Base-by-base conservation (phyloP, 2,329 filamentous ascomycete species). In the Hypoxylon sp. region DNA sequence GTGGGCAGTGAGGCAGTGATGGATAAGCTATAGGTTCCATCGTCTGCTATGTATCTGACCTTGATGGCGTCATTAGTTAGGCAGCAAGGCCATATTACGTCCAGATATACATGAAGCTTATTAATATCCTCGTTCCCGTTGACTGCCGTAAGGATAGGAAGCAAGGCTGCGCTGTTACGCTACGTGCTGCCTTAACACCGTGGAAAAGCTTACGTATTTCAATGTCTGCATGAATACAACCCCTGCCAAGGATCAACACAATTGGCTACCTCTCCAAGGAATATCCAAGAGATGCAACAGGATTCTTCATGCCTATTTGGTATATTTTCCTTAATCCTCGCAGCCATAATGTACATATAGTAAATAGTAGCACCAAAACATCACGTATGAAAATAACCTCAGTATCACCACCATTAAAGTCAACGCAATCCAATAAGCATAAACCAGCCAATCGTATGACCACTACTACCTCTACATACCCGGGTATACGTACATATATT, bases 241-340 rank as follows among this genome's bases (percentile, higher is more conserved):
- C 67, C 67, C 63, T 69, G 67, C 64, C 60, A 67, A 67, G 63
- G 34, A 55, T 55, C 10, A 13, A 43, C 28, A 17, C 17, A n/a
- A 59, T 58, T 57, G 51, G 48, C 43, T 19, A 17, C 17, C 11
- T 17, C 9, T n/a, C n/a, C n/a, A n/a, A 19, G 3, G 38, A 43
- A 43, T 11, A 19, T 43, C 17, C 38, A 43, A 21, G 9, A 11
- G 17, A 43, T 9, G 17, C 9, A 21, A 11, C 38, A 43, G 17
- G 9, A 21, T 4, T 43, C 38, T 11, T 10, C 19, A 43, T 43
- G 38, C 38, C 11, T 4, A 14, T 14, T 11, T 14, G 5, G 32
- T 36, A 43, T 19, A 7, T 43, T 43, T 19, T 9, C 19, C n/a
- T 7, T 43, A 10, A n/a, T n/a, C 38, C 17, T 43, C 38, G 38